phyloP scores from a whole-genome alignment of 2,329 filamentous ascomycete species.

The Pseudogymnoascus sp. region DNA sequence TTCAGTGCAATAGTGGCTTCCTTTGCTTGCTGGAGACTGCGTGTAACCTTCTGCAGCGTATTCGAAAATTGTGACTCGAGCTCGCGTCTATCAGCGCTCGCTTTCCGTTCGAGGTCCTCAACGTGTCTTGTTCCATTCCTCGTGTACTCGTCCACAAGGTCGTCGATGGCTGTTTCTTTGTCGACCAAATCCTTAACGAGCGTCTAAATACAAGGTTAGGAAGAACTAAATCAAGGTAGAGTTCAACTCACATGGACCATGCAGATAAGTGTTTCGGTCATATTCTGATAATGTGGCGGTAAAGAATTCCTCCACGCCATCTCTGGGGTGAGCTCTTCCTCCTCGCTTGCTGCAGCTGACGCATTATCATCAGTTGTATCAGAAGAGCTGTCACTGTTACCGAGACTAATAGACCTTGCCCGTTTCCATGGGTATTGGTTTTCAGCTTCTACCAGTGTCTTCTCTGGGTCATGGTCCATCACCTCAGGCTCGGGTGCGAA shows the following conservation, averaged over 20 bases:
- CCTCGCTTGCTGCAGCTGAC: conserved; percentile 5
- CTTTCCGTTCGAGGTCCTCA: conserved; percentile 16
- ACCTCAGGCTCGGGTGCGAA: background rate
- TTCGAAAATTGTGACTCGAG: background rate
- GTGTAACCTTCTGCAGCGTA: conserved; percentile 11
- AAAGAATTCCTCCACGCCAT: conserved; percentile 24
- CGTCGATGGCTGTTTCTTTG: conserved; percentile 25
- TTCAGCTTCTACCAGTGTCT: conserved; percentile 18
- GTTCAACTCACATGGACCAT: conserved; percentile 26
- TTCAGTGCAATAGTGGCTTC: conserved; percentile 15
- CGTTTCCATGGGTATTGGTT: conserved; percentile 2
- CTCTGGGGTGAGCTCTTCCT: conserved; percentile 9
- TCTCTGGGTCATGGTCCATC: conserved; percentile 15
- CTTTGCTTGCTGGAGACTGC: conserved; percentile 19
- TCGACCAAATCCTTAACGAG: conserved; percentile 23
- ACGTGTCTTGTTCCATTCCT: conserved; percentile 24
- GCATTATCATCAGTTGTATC: background rate
- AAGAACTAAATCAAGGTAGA: background rate
- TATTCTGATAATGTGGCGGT: conserved; percentile 24
- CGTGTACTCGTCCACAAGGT: conserved; percentile 25
- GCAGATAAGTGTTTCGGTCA: conserved; percentile 22
- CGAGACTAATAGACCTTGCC: conserved; percentile 17
- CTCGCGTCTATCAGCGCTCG: conserved; percentile 14
- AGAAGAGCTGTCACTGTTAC: conserved; percentile 15
- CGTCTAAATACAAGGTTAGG: conserved; percentile 23